These are phyloP conservation scores for Setomelanomma holmii DNA, from an alignment of 2,329 filamentous ascomycete species.

Conservation along the genomic window DNA sequence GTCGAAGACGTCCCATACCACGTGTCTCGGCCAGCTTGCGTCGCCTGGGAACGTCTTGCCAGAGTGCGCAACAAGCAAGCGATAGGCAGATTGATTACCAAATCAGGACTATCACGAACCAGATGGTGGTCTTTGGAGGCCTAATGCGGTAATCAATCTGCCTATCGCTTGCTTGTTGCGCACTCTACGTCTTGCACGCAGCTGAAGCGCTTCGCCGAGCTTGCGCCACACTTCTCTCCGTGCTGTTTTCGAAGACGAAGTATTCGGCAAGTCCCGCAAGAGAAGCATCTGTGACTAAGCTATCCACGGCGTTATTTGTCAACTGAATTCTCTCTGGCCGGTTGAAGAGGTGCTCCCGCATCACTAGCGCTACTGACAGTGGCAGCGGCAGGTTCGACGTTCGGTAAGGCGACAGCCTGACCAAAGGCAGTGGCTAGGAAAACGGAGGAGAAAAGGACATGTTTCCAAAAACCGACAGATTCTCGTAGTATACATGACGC, in stretches of 20 bases:
- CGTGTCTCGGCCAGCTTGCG: conserved; percentile 14
- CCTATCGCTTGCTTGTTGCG: no score
- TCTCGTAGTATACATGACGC: no score
- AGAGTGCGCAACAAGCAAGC: background rate
- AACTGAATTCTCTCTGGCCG: background rate
- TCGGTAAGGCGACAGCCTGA: background rate
- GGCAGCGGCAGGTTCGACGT: background rate
- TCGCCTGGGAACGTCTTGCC: conserved; percentile 29
- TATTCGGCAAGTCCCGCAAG: background rate
- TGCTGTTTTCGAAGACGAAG: background rate
- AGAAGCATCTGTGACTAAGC: background rate
- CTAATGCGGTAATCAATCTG: no score
- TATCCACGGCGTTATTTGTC: background rate
- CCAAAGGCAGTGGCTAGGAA: background rate
- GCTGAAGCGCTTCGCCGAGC: no score
- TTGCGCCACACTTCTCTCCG: no score
- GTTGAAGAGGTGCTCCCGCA: background rate
- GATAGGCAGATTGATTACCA: background rate
- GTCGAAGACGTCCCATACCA: conserved; percentile 22
- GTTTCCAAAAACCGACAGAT: no score
- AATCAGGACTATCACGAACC: no score
- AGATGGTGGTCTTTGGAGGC: no score
- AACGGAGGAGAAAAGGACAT: no score
- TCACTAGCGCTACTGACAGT: background rate
- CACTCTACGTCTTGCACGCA: no score